phyloP scores from a whole-genome alignment of 768 basidiomycete genomes.

The Kockovaella imperatae region DNA sequence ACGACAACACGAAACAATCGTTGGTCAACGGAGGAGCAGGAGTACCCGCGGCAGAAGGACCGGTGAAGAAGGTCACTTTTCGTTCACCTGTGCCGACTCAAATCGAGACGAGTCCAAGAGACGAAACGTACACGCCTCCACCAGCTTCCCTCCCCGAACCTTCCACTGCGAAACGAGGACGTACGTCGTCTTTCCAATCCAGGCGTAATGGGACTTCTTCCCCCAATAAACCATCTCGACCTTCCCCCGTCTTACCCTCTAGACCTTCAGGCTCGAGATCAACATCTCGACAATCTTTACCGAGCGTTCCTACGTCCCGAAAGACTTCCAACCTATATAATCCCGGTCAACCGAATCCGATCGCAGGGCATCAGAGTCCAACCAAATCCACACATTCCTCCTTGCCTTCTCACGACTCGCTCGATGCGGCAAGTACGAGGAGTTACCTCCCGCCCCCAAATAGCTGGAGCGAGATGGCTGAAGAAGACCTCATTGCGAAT shows the following conservation, averaged over 20 bases:
- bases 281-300: neutral
- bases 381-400: constrained; percentile 9
- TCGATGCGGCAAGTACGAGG: constrained; percentile 7
- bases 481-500: constrained; percentile 86
- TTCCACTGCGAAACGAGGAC: constrained; percentile 4
- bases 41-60: no score
- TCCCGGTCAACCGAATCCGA: no score
- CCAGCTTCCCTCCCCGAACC: neutral
- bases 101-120: constrained; percentile 21
- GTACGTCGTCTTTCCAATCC: constrained; percentile 10
- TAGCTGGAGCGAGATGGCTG: constrained; percentile 84
- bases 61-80: constrained; percentile 36
- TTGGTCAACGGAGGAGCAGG: constrained; percentile 4
- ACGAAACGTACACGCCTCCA: neutral
- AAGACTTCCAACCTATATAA: constrained; percentile 11
- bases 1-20: neutral
- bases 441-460: constrained; percentile 31
- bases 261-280: neutral
- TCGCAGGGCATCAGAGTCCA: no score
- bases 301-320: neutral
- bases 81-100: constrained; percentile 31
- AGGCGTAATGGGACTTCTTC: neutral
- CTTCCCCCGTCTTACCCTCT: constrained; percentile 7
- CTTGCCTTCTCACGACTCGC: constrained; percentile 18
- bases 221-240: neutral